These are phyloP conservation scores for Mycena epipterygia DNA, from an alignment of 768 basidiomycete genomes.

Conservation along the genomic window DNA sequence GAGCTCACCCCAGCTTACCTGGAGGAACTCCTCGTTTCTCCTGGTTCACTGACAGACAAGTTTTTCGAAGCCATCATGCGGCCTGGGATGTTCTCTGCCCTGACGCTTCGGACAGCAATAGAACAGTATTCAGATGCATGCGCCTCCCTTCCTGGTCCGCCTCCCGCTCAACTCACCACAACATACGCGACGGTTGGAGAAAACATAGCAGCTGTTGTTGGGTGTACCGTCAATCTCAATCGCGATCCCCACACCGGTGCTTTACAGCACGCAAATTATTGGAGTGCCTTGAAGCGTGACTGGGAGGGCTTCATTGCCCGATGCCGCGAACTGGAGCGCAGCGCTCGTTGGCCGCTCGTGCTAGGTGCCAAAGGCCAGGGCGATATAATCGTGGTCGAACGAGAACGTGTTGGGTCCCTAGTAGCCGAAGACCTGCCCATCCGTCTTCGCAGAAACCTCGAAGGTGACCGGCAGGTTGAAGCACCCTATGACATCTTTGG, in stretches of 20 bases:
- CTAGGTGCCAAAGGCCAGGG: slow-evolving; percentile 63
- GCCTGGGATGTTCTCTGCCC: slow-evolving; percentile 88
- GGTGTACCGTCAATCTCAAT: slow-evolving; percentile 83
- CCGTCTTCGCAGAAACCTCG: slow-evolving; percentile 64
- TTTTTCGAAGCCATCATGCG: slow-evolving; percentile 88
- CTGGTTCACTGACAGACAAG: slow-evolving; percentile 80
- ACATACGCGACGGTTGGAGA: slow-evolving; percentile 78
- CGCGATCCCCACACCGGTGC: slow-evolving; percentile 85
- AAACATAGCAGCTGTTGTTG: slow-evolving; percentile 88
- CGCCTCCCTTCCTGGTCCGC: slow-evolving; percentile 72
- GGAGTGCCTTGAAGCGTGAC: slow-evolving; percentile 88
- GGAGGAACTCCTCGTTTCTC: slow-evolving; percentile 82
- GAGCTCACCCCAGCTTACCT: slow-evolving; percentile 90
- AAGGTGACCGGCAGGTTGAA: slow-evolving; percentile 58
- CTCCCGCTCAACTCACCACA: slow-evolving; percentile 68
- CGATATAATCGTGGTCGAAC: slow-evolving; percentile 76
- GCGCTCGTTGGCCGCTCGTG: slow-evolving; percentile 83
- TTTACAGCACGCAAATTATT: slow-evolving; percentile 81
- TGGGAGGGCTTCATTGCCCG: slow-evolving; percentile 97
- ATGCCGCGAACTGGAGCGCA: slow-evolving; percentile 91
- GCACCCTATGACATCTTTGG: slow-evolving; percentile 70
- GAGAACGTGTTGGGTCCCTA: slow-evolving; percentile 80
- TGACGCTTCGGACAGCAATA: slow-evolving; percentile 86
- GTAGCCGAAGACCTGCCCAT: slow-evolving; percentile 79
- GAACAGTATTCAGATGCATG: slow-evolving; percentile 85